Conservation (phyloP, 495 filamentous ascomycete genomes). For the Daldinia bambusicola region DNA sequence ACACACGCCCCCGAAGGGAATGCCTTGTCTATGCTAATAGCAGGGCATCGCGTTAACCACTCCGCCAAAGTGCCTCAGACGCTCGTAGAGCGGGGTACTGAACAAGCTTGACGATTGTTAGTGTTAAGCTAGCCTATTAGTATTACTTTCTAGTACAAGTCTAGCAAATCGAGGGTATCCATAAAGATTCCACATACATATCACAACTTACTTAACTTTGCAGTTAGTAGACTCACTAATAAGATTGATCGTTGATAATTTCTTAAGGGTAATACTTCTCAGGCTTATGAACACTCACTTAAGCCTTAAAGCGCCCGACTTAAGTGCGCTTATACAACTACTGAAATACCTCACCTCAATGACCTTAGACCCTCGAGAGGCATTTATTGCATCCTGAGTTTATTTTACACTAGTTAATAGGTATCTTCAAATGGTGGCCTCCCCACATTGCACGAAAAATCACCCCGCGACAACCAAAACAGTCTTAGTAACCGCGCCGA, state of each 20-base stretch:
- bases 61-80: conserved; percentile 4
- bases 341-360: too few relatives aligned
- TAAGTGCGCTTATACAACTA: too few relatives aligned
- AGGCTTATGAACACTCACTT: too few relatives aligned
- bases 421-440: not conserved
- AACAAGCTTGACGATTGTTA: not conserved
- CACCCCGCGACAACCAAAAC: not conserved
- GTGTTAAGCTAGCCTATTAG: not conserved
- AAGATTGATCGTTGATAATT: too few relatives aligned
- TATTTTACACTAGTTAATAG: not conserved
- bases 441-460: not conserved
- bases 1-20: conserved; percentile 9
- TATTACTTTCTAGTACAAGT: not conserved
- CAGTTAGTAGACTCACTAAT: too few relatives aligned
- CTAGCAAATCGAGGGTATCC: too few relatives aligned
- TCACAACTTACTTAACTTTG: too few relatives aligned
- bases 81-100: not conserved
- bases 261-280: too few relatives aligned
- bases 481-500: not conserved
- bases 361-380: too few relatives aligned
- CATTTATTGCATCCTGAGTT: too few relatives aligned
- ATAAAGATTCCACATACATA: too few relatives aligned
- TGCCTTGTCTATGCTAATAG: not conserved
- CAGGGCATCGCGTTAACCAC: conserved; percentile 10
- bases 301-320: too few relatives aligned